These are phyloP conservation scores for Cryptococcus jaspeensis DNA, from an alignment of 1,284 basidiomycete genomes.

Conservation along the genomic window DNA sequence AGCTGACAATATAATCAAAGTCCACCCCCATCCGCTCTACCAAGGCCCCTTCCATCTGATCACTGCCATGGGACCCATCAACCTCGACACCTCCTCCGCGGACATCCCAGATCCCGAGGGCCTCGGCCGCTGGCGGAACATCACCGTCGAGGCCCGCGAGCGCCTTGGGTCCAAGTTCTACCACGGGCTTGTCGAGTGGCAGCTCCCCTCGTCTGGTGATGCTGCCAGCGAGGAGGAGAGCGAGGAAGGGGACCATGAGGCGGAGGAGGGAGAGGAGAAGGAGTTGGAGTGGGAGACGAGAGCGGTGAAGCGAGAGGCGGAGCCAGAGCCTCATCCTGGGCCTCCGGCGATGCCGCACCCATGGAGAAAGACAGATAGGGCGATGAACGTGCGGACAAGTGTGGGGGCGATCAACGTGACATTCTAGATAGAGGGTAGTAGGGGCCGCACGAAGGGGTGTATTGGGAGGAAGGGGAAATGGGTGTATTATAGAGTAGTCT, in stretches of 20 bases:
- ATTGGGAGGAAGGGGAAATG: too few relatives aligned
- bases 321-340: background rate
- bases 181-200: constrained; percentile 5
- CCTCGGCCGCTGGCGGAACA: constrained; percentile 10
- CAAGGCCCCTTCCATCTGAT: constrained; percentile 10
- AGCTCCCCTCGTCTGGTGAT: background rate
- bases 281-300: background rate
- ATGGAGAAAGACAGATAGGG: background rate
- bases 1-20: background rate
- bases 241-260: background rate
- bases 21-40: constrained; percentile 15
- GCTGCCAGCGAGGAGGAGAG: background rate
- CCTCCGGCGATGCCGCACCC: background rate
- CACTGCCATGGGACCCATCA: constrained; percentile 13
- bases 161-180: constrained; percentile 1
- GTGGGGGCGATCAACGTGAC: constrained; percentile 3
- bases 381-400: constrained; percentile 1
- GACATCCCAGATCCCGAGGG: constrained; percentile 11
- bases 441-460: background rate
- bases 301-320: background rate
- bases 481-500: too few relatives aligned
- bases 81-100: constrained; percentile 1
- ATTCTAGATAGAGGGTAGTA: background rate
- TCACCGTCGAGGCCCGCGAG: constrained; percentile 2
- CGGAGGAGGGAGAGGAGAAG: background rate